phyloP scores from a whole-genome alignment of 345 rosid genomes.

The Pelargonium nanum region DNA sequence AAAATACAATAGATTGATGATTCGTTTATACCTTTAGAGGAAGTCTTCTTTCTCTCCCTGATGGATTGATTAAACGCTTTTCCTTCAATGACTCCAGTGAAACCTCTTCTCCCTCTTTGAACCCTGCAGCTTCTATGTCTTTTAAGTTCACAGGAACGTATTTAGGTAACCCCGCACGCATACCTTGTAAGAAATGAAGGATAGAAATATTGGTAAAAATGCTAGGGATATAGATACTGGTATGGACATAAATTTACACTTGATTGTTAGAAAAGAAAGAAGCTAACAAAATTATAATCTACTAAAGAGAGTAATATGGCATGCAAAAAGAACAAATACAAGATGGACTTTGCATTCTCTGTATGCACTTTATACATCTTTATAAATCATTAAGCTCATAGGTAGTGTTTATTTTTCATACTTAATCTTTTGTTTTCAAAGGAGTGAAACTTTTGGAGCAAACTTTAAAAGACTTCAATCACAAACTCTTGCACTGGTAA shows the following conservation, averaged over 20 bases:
- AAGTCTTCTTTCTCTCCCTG: conserved; percentile 90
- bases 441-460: too few species aligned
- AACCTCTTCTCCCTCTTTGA: conserved; percentile 81
- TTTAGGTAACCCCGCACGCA: conserved; percentile 76
- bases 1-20: too few species aligned
- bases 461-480: too few species aligned
- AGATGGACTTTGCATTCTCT: too few species aligned
- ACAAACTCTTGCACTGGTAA: too few species aligned
- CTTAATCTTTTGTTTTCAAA: too few species aligned
- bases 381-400: too few species aligned
- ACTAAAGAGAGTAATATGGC: neutral
- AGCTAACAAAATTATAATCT: neutral
- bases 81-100: conserved; percentile 62
- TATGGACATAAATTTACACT: too few species aligned
- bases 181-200: conserved; percentile 40
- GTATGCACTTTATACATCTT: too few species aligned
- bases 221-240: too few species aligned
- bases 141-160: conserved; percentile 73
- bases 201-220: neutral
- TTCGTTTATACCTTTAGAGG: conserved; percentile 73
- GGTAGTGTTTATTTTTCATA: too few species aligned
- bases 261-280: neutral
- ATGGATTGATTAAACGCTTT: conserved; percentile 81
- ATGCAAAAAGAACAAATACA: too few species aligned
- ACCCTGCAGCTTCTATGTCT: conserved; percentile 68